Evolutionary conservation across 164 flowering plant species (phyloP).

Genomic region (Stephania yunnanensis): DNA sequence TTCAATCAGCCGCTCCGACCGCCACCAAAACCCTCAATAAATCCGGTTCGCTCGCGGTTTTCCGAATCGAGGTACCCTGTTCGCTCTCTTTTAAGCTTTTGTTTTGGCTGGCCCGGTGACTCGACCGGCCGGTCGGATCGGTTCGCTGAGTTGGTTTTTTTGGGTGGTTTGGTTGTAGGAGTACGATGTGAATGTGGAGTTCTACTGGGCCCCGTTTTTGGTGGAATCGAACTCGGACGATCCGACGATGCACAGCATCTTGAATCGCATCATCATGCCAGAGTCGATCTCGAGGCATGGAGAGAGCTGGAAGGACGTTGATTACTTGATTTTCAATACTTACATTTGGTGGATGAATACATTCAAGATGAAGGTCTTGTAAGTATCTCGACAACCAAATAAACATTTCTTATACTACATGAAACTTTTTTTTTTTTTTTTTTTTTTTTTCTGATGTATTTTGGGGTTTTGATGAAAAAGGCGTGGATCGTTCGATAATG

Average conservation of each 20-base stretch:
- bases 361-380: constrained; percentile 76
- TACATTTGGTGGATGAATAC: constrained; percentile 99
- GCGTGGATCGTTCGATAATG: constrained; percentile 83
- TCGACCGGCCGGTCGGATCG: constrained; percentile 3
- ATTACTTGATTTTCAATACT: constrained; percentile 79
- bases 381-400: constrained; percentile 24
- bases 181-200: constrained; percentile 85
- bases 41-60: constrained; percentile 67
- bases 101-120: not conserved
- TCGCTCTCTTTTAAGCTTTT: not conserved
- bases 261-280: constrained; percentile 81
- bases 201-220: constrained; percentile 96
- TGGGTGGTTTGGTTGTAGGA: constrained; percentile 38
- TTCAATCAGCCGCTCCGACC: constrained; percentile 66
- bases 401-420: not conserved
- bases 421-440: not conserved
- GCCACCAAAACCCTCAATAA: constrained; percentile 72
- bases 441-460: not conserved
- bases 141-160: not conserved
- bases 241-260: constrained; percentile 80
- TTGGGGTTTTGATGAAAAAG: constrained; percentile 21
- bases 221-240: constrained; percentile 97
- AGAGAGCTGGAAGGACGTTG: constrained; percentile 67
- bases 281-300: constrained; percentile 81
- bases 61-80: constrained; percentile 61